Evolutionary conservation across 2,329 filamentous ascomycete genomes (phyloP).

Genomic region (Claviceps sp.): DNA sequence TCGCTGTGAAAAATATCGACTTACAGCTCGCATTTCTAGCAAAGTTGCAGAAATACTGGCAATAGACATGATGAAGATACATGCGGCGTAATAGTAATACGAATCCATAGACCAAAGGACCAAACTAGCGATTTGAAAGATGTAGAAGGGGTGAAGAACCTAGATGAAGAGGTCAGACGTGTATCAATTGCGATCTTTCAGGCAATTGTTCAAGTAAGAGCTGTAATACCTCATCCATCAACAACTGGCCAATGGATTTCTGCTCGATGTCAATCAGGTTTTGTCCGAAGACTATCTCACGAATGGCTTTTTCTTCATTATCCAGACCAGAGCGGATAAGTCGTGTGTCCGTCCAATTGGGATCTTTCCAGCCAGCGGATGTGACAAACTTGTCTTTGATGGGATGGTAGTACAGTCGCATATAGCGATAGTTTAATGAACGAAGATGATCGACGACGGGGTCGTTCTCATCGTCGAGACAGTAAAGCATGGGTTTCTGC

Average conservation of each 20-base stretch:
- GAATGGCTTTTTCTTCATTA: constrained; percentile 70
- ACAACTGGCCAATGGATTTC: constrained; percentile 67
- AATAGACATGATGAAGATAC: constrained; percentile 89
- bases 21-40: constrained; percentile 71
- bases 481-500: constrained; percentile 43
- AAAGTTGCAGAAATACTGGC: constrained; percentile 84
- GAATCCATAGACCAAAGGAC: constrained; percentile 89
- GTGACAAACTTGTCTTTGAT: constrained; percentile 78
- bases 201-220: neutral
- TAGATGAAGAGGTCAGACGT: constrained; percentile 17
- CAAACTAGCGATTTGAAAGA: constrained; percentile 92
- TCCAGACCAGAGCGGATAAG: constrained; percentile 68
- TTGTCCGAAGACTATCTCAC: constrained; percentile 75
- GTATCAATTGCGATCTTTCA: neutral
- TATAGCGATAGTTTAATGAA: constrained; percentile 82
- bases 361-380: constrained; percentile 87
- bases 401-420: constrained; percentile 85
- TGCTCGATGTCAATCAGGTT: constrained; percentile 91
- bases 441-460: constrained; percentile 63
- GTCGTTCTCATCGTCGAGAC: constrained; percentile 50
- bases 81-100: constrained; percentile 95
- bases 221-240: constrained; percentile 64
- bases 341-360: constrained; percentile 68
- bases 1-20: constrained; percentile 14
- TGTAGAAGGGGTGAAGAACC: constrained; percentile 94